Percentiles rank a stretch among this genome's conserved stretches.
phyloP scores from a whole-genome alignment of 148 eudicot species.

The Fagopyrum homotropicum region DNA sequence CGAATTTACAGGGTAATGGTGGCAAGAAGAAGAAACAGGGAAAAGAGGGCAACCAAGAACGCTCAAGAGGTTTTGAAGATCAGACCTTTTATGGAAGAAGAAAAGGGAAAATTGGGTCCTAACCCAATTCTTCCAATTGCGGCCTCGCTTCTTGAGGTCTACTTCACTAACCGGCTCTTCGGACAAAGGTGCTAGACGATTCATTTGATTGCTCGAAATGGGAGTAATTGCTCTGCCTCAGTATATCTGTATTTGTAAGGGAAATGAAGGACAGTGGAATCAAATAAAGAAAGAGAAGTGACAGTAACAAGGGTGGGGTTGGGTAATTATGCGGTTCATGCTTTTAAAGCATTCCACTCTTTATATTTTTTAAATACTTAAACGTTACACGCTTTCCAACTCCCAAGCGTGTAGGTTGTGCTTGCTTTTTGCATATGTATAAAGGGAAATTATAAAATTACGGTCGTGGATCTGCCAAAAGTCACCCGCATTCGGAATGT shows the following conservation, averaged over 20 bases:
- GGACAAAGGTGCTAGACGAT: constrained; percentile 17
- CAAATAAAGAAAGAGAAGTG: background rate
- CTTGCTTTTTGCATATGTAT: background rate
- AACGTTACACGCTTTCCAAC: background rate
- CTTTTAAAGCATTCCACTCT: constrained; percentile 5
- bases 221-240: background rate
- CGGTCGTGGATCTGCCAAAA: too few relatives aligned
- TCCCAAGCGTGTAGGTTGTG: background rate
- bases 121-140: constrained; percentile 68
- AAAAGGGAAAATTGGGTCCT: constrained; percentile 36
- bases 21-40: constrained; percentile 42
- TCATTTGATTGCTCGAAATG: constrained; percentile 10
- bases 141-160: constrained; percentile 19
- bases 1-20: constrained; percentile 17
- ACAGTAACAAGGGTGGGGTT: background rate
- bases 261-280: background rate
- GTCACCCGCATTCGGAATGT: too few relatives aligned
- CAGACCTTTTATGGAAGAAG: constrained; percentile 58
- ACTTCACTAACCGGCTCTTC: constrained; percentile 16
- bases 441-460: background rate
- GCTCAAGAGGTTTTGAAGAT: constrained; percentile 69
- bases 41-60: constrained; percentile 96
- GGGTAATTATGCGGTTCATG: background rate
- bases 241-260: background rate
- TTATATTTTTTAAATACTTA: background rate